Percentiles rank a stretch among this genome's conserved stretches.
Evolutionary conservation across 2,329 filamentous ascomycete species (phyloP).

Genomic region (Botrytis hyacinthi): DNA sequence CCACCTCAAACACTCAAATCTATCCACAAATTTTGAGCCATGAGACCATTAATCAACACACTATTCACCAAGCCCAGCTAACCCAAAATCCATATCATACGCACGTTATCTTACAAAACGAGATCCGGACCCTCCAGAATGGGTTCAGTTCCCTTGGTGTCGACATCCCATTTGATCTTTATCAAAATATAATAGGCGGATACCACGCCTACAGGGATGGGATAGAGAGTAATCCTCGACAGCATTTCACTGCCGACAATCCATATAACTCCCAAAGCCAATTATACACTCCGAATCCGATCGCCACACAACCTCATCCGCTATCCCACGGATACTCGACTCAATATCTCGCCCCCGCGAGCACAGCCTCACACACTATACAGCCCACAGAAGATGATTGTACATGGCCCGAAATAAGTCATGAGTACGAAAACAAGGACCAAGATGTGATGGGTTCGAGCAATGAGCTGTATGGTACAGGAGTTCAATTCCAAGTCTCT

Average conservation of each 20-base stretch:
- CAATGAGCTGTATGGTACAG: neutral
- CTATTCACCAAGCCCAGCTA: neutral
- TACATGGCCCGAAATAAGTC: neutral
- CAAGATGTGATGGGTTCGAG: neutral
- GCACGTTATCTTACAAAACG: neutral
- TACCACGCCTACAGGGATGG: neutral
- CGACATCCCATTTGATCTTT: slow-evolving; percentile 7
- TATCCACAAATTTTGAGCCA: neutral
- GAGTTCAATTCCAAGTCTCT: slow-evolving; percentile 5
- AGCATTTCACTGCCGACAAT: neutral
- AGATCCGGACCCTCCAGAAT: neutral
- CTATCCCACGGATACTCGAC: neutral
- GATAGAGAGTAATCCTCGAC: neutral
- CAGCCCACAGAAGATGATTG: neutral
- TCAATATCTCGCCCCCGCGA: neutral
- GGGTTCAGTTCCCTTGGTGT: slow-evolving; percentile 14
- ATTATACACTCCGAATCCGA: neutral
- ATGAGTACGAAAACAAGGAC: neutral
- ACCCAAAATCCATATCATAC: neutral
- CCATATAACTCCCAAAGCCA: neutral
- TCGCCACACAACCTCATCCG: neutral
- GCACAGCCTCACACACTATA: neutral
- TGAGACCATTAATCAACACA: slow-evolving; percentile 1
- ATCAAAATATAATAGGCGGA: neutral
- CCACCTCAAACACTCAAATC: neutral